phyloP scores from a whole-genome alignment of 23 red algal genomes.

The Cyanidium caldarium region DNA sequence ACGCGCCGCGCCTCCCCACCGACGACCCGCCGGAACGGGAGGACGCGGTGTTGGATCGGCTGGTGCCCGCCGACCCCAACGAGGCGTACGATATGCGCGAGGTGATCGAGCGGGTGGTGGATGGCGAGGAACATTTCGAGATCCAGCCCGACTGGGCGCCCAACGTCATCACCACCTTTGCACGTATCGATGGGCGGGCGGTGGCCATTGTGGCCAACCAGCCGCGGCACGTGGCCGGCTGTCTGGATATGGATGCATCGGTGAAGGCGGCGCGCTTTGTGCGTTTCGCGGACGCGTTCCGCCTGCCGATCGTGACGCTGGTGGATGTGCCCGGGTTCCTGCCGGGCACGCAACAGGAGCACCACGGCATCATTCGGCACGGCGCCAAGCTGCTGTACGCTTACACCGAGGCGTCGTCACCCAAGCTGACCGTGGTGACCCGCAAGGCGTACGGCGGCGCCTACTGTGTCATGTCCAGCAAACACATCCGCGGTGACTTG shows the following conservation, averaged over 20 bases:
- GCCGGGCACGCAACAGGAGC: constrained; percentile 38
- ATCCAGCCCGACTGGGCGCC: constrained; percentile 21
- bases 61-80: constrained; percentile 26
- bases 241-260: constrained; percentile 36
- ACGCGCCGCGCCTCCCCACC: background rate
- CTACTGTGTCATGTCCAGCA: constrained; percentile 40
- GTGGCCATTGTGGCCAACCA: constrained; percentile 47
- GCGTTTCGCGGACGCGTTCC: constrained; percentile 49
- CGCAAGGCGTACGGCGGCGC: constrained; percentile 56
- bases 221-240: constrained; percentile 19
- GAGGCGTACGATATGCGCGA: constrained; percentile 41
- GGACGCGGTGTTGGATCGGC: constrained; percentile 11
- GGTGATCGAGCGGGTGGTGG: constrained; percentile 21
- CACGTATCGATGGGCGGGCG: constrained; percentile 18
- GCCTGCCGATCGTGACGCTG: constrained; percentile 33
- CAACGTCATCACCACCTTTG: constrained; percentile 30
- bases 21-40: background rate
- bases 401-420: constrained; percentile 41
- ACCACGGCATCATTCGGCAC: constrained; percentile 38
- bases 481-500: constrained; percentile 30
- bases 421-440: constrained; percentile 35
- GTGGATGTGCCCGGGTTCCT: constrained; percentile 53
- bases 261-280: constrained; percentile 52
- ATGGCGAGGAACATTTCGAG: constrained; percentile 22
- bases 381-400: constrained; percentile 54